Base-by-base conservation (phyloP, 495 filamentous ascomycete species). In the Penicillium antarcticum region DNA sequence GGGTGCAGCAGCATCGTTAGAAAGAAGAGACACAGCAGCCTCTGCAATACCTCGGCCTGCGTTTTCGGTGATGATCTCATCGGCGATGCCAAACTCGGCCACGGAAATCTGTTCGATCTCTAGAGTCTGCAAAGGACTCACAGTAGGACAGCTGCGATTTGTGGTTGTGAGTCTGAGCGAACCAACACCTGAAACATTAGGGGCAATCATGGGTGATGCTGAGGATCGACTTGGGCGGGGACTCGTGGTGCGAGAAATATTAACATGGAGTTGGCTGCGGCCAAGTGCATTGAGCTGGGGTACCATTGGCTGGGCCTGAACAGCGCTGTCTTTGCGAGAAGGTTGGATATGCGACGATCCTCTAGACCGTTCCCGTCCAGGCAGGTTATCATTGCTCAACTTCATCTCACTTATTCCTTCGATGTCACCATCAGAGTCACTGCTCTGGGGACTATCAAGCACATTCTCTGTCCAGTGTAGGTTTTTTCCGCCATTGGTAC, bases 401-500 rank as follows among this genome's bases (percentile, higher is more conserved):
- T 76, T 78, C n/a, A 76, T 71, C 50, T 78, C 76, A 56, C 80
- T 85, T 19, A 74, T 75, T 10, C 75, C 75, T 19, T 79, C 74
- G 9, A 83, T 78, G 16, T 75, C 73, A 26, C 87, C 86, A 24
- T 82, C 86, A 14, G 83, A 81, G 55, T 90, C 87, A 53, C 85
- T 89, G 62, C 85, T 87, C 50, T 71, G 78, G 18, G 76, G 77
- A 50, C 75, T 72, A 58, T 87, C 87, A 5, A 97, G 83, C 19
- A 97, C 92, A 56, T 95, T 97, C 63, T 97, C 92, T 1, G 87
- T 87, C 61, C 91, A 85, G 66, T 95, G 89, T 19, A 96, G 72
- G 58, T 97, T 97, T 77, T 95, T 95, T 12, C 90, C 91, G 1
- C 86, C 87, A 24, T 83, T 82, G 1, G 88, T 94, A 5, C 88